Evolutionary conservation across 2,329 filamentous ascomycete genomes (phyloP), one percentile per base, ranked within the genome.

Genomic region (Apiospora marii): DNA sequence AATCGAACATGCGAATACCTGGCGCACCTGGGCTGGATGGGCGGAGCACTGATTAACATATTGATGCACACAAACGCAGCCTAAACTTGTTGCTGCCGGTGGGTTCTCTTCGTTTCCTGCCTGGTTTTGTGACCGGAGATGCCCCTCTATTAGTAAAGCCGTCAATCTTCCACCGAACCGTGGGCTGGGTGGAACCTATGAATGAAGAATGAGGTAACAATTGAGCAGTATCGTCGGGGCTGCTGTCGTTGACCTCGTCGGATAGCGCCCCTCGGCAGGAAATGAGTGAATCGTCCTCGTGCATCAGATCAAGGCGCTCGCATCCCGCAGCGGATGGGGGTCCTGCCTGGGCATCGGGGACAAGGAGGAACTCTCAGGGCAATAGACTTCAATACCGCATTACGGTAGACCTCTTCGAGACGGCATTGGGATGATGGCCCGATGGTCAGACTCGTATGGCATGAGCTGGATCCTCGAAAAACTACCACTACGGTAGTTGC

Each of bases 81-180:
- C 24, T 12, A 53, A 13, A 27, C 49, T 53, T 53, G 49, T 14
- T 51, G 49, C 27, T 27, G 24, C 13, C 24, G 13, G n/a, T 53
- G 49, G 51, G 51, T 34, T 58, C 27, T 22, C 27, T 5, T 34
- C 27, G 51, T 53, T 30, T 53, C 51, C 51, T 34, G 27, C 51
- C 53, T 61, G 53, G 30, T 37, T 51, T 61, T 19, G 53, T 61
- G 30, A 37, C 19, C 30, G 10, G 34, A 10, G 16, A 16, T 61
- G 53, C 58, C 58, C 58, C 58, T 64, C 58, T 37, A n/a, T n/a
- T n/a, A n/a, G n/a, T n/a, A 41, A 64, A 64, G 10, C 34, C 58
- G 58, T 22, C 58, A 64, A 64, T 64, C 34, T n/a, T 64, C 19
- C 19, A 14, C 13, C 7, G 22, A 41, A 41, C 22, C 19, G 34